These are phyloP conservation scores for Corynespora cassiicola DNA, from an alignment of 2,329 filamentous ascomycete species.

Conservation along the genomic window DNA sequence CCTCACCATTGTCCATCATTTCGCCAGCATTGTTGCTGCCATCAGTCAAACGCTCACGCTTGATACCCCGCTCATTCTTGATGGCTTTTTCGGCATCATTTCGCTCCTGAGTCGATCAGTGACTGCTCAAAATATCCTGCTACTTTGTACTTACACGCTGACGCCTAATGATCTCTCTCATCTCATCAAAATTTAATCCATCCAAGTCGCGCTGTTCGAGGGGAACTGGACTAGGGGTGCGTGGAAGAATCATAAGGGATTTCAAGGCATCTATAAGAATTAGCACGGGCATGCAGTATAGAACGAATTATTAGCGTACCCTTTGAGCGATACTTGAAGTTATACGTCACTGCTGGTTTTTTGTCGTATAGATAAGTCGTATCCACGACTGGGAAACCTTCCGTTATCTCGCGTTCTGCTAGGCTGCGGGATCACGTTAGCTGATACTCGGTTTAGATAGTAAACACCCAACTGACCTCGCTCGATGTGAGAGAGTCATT, in stretches of 20 bases:
- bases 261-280: slow-evolving; percentile 29
- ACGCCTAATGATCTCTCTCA: slow-evolving; percentile 21
- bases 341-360: slow-evolving; percentile 19
- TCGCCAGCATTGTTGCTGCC: neutral
- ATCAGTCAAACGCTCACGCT: neutral
- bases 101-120: neutral
- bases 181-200: slow-evolving; percentile 17
- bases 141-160: slow-evolving; percentile 16
- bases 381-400: too few relatives aligned
- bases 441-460: too few relatives aligned
- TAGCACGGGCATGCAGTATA: neutral
- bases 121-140: neutral
- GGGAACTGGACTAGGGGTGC: slow-evolving; percentile 29
- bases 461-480: slow-evolving; percentile 12
- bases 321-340: slow-evolving; percentile 28
- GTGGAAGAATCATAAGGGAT: slow-evolving; percentile 38
- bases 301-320: slow-evolving; percentile 6
- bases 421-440: too few relatives aligned
- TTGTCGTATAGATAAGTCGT: neutral
- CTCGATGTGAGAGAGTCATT: slow-evolving; percentile 17
- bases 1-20: neutral
- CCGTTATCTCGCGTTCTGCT: too few relatives aligned
- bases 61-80: neutral
- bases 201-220: slow-evolving; percentile 15
- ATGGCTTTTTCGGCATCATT: too few relatives aligned